These are phyloP conservation scores for Aethionema arabicum DNA, from an alignment of 345 rosid genomes.

Conservation along the genomic window DNA sequence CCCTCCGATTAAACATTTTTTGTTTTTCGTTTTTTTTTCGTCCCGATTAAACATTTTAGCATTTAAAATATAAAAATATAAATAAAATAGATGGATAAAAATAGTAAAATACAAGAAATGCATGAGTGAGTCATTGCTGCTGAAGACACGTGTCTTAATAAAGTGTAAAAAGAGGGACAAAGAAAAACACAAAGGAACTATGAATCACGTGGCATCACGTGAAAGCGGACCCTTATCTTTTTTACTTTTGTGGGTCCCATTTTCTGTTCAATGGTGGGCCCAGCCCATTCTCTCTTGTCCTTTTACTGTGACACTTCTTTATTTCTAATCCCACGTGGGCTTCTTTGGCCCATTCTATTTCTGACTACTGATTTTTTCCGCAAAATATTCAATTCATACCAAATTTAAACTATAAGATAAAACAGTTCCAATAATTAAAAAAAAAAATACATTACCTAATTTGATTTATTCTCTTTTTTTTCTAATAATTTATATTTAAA, in stretches of 20 bases:
- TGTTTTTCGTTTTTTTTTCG: too few relatives aligned
- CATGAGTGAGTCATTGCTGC: constrained; percentile 25
- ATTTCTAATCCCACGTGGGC: constrained; percentile 32
- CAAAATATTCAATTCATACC: neutral
- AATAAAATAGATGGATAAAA: neutral
- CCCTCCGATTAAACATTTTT: too few relatives aligned
- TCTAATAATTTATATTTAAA: neutral
- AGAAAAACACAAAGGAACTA: constrained; percentile 18
- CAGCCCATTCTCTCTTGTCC: constrained; percentile 25
- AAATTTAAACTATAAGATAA: too few relatives aligned
- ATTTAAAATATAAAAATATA: neutral
- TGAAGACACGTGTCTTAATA: constrained; percentile 29
- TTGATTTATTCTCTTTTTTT: too few relatives aligned
- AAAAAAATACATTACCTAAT: too few relatives aligned
- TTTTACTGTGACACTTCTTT: neutral
- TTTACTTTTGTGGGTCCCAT: constrained; percentile 14
- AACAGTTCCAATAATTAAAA: too few relatives aligned
- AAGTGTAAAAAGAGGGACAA: constrained; percentile 1
- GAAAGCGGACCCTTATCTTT: constrained; percentile 19
- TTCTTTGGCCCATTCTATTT: constrained; percentile 27
- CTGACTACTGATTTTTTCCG: neutral
- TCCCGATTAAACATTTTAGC: too few relatives aligned
- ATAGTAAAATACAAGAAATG: neutral
- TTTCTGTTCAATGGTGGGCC: constrained; percentile 28
- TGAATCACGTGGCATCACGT: constrained; percentile 37